A percentile compares a stretch with the other conserved stretches of the same genome.
Evolutionary conservation across 148 eudicot genomes (phyloP).

Genomic region (Limonium bicolor): DNA sequence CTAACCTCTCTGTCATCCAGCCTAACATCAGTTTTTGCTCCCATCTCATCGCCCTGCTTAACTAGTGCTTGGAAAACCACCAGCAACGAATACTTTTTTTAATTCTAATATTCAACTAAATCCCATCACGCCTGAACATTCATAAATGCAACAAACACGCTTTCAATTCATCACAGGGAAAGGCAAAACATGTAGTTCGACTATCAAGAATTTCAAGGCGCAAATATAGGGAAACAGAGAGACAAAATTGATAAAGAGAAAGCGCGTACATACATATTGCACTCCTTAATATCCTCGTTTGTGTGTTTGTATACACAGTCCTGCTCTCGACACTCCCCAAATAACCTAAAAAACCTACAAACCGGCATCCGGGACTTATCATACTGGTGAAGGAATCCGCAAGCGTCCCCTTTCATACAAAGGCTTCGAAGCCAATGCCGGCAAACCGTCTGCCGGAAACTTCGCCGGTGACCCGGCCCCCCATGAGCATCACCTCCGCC

Average conservation of each 20-base stretch:
- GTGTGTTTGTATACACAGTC: slow-evolving; percentile 97
- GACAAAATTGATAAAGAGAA: not conserved
- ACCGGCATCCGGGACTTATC: slow-evolving; percentile 94
- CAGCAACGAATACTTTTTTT: too few relatives aligned
- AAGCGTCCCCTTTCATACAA: slow-evolving; percentile 95
- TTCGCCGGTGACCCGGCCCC: slow-evolving; percentile 30
- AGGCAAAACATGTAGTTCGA: too few relatives aligned
- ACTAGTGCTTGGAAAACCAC: too few relatives aligned
- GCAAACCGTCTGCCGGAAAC: slow-evolving; percentile 93
- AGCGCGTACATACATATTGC: slow-evolving; percentile 55
- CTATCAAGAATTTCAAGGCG: too few relatives aligned
- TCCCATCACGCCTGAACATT: too few relatives aligned
- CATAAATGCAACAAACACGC: too few relatives aligned
- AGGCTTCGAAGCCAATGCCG: slow-evolving; percentile 93
- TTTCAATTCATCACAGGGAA: too few relatives aligned
- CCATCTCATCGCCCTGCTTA: too few relatives aligned
- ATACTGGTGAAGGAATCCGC: slow-evolving; percentile 96
- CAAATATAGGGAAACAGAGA: not conserved
- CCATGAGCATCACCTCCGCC: slow-evolving; percentile 3
- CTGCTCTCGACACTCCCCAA: slow-evolving; percentile 90
- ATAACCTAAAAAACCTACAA: slow-evolving; percentile 66
- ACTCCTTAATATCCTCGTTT: slow-evolving; percentile 92
- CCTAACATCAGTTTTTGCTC: too few relatives aligned
- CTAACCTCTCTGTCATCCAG: too few relatives aligned
- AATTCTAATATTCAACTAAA: too few relatives aligned